phyloP scores from a whole-genome alignment of 2,329 filamentous ascomycete genomes.

The Penicillium thymicola region DNA sequence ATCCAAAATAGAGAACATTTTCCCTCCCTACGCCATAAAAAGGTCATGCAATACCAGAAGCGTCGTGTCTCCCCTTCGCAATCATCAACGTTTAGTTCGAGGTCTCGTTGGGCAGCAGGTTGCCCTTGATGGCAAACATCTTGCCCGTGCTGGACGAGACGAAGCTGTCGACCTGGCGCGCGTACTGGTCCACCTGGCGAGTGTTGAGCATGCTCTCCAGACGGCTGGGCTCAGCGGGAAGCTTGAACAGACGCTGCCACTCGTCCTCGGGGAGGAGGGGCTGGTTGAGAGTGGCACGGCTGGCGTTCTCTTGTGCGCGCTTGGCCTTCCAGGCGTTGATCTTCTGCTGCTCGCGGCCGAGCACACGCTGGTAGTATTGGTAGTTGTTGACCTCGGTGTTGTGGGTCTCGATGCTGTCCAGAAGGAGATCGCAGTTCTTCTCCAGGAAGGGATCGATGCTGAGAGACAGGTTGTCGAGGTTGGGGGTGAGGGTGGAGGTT shows the following conservation, averaged over 20 bases:
- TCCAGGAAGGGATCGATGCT: conserved; percentile 96
- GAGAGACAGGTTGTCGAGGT: conserved; percentile 84
- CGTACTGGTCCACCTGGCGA: conserved; percentile 96
- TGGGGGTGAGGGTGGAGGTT: conserved; percentile 71
- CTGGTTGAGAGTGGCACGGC: conserved; percentile 82
- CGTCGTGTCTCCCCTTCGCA: conserved; percentile 27
- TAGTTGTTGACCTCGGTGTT: conserved; percentile 99
- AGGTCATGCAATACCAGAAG: conserved; percentile 42
- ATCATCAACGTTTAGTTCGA: conserved; percentile 32
- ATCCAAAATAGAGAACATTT: conserved; percentile 40
- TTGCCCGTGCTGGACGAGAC: conserved; percentile 87
- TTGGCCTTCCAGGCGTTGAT: conserved; percentile 96
- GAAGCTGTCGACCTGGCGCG: conserved; percentile 94
- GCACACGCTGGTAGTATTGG: conserved; percentile 92
- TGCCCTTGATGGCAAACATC: conserved; percentile 92
- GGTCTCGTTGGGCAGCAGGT: conserved; percentile 57
- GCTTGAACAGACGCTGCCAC: conserved; percentile 97
- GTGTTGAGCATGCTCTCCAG: conserved; percentile 93
- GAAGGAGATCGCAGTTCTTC: conserved; percentile 93
- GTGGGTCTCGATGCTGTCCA: conserved; percentile 96
- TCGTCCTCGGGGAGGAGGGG: conserved; percentile 88
- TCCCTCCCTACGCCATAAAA: conserved; percentile 43
- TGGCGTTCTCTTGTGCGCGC: conserved; percentile 92
- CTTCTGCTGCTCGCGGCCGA: conserved; percentile 92
- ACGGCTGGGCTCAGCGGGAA: conserved; percentile 88